These are phyloP conservation scores for Monosporozyma aerobia DNA, from an alignment of 805 yeast species.

Conservation along the genomic window DNA sequence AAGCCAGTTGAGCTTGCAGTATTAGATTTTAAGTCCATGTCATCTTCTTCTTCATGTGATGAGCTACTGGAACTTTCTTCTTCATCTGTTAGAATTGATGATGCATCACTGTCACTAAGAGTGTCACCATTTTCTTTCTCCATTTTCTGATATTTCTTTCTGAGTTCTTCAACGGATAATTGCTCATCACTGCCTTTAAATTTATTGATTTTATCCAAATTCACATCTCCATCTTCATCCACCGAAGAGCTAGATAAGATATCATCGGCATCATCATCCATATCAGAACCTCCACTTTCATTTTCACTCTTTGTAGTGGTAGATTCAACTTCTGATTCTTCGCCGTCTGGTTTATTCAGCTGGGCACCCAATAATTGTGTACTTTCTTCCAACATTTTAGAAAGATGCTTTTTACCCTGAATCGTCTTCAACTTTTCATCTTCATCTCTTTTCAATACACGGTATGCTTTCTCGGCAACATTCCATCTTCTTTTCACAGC, in stretches of 20 bases:
- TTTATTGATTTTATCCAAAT: background rate
- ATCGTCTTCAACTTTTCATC: conserved; percentile 70
- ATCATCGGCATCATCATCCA: conserved; percentile 11
- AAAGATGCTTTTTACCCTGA: conserved; percentile 78
- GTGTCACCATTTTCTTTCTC: conserved; percentile 1
- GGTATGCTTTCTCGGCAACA: conserved; percentile 74
- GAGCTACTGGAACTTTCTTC: background rate
- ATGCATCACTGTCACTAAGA: conserved; percentile 2
- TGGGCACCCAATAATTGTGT: conserved; percentile 86
- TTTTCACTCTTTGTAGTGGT: background rate
- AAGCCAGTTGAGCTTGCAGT: conserved; percentile 1
- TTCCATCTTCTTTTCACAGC: conserved; percentile 88
- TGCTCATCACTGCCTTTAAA: conserved; percentile 19
- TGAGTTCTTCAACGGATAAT: conserved; percentile 38
- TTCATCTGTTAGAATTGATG: conserved; percentile 18
- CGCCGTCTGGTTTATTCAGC: conserved; percentile 34
- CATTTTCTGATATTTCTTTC: conserved; percentile 34
- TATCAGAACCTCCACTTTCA: background rate
- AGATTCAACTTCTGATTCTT: conserved; percentile 6
- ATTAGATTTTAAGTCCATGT: background rate
- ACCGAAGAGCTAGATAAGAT: conserved; percentile 11
- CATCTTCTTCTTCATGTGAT: background rate
- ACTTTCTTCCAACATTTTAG: conserved; percentile 83
- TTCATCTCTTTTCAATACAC: conserved; percentile 63
- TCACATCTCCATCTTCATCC: conserved; percentile 7